Conservation (phyloP, 2,329 filamentous ascomycete genomes). For the Colletotrichum sp. region DNA sequence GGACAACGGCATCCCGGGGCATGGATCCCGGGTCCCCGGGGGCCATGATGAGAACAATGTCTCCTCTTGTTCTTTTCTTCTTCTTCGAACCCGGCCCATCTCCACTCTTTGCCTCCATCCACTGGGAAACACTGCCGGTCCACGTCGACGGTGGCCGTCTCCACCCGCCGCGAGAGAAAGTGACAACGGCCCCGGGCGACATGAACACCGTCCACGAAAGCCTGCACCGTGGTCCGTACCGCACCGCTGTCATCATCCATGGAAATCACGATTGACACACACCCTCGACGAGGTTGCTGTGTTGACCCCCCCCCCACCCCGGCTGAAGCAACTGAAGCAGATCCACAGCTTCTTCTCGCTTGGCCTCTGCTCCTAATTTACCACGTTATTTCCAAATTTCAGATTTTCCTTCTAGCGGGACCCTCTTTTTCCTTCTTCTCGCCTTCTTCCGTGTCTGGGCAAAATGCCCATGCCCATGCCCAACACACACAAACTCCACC, state of each 20-base stretch:
- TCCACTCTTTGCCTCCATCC: background rate
- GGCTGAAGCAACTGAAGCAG: constrained; percentile 7
- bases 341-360: constrained; percentile 1
- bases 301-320: background rate
- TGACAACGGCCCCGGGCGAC: background rate
- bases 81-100: background rate
- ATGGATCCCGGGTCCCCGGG: constrained; percentile 8
- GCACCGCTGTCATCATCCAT: background rate
- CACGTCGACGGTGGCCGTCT: background rate
- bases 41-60: background rate
- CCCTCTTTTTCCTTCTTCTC: constrained; percentile 20
- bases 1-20: constrained; percentile 2
- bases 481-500: background rate
- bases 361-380: constrained; percentile 16
- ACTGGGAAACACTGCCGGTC: constrained; percentile 18
- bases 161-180: background rate
- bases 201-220: background rate
- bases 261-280: background rate
- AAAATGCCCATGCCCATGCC: background rate
- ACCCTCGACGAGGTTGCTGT: background rate
- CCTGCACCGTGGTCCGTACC: background rate
- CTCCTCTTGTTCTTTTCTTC: background rate
- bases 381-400: constrained; percentile 11
- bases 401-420: constrained; percentile 9
- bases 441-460: constrained; percentile 13